Conservation (phyloP, 495 filamentous ascomycete genomes). For the Chaetomium cochliodes region DNA sequence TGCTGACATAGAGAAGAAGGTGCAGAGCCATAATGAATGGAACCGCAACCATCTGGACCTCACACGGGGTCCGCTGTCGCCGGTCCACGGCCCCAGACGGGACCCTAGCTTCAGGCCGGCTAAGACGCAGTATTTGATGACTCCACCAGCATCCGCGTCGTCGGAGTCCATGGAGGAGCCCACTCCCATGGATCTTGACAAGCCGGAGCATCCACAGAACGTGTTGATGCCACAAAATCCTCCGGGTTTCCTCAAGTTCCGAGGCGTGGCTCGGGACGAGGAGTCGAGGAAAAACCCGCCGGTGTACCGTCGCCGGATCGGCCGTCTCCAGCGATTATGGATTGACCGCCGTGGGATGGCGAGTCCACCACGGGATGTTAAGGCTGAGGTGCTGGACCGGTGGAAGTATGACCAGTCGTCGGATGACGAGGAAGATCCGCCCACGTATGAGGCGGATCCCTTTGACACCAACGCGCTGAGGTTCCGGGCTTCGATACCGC, state of each 20-base stretch:
- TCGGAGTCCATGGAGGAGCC: slow-evolving; percentile 58
- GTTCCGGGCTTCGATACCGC: slow-evolving; percentile 68
- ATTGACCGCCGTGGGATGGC: slow-evolving; percentile 70
- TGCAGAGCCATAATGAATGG: slow-evolving; percentile 80
- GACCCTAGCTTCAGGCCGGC: slow-evolving; percentile 62
- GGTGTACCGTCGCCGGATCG: slow-evolving; percentile 70
- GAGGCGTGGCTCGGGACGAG: slow-evolving; percentile 35
- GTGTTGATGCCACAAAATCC: slow-evolving; percentile 4
- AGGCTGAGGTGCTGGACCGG: slow-evolving; percentile 60
- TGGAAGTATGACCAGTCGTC: slow-evolving; percentile 78
- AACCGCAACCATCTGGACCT: slow-evolving; percentile 80
- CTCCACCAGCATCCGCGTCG: slow-evolving; percentile 77
- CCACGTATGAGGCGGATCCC: slow-evolving; percentile 65
- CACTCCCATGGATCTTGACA: slow-evolving; percentile 41
- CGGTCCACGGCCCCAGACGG: slow-evolving; percentile 64
- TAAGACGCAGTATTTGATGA: slow-evolving; percentile 79
- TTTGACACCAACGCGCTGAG: slow-evolving; percentile 68
- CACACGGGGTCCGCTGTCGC: slow-evolving; percentile 77
- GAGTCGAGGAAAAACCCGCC: slow-evolving; percentile 59
- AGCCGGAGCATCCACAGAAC: slow-evolving; percentile 21
- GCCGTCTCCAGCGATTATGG: slow-evolving; percentile 74
- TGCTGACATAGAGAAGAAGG: slow-evolving; percentile 73
- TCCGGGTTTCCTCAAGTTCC: slow-evolving; percentile 36
- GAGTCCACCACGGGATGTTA: slow-evolving; percentile 53
- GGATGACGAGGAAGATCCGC: slow-evolving; percentile 65